Evolutionary conservation across 345 rosid species (phyloP).

Genomic region (Gossypium herbaceum): DNA sequence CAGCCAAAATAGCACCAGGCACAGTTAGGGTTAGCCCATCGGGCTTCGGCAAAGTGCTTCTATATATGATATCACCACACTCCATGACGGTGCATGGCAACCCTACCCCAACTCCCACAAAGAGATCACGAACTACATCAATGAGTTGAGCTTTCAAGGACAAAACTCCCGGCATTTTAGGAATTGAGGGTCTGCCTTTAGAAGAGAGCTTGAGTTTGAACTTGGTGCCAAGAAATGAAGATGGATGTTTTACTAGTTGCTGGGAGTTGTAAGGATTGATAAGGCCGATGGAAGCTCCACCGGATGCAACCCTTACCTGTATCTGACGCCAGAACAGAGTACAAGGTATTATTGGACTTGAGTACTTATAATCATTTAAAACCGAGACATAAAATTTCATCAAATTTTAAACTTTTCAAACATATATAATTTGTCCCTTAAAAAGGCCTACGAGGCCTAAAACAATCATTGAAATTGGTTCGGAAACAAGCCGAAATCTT

Average conservation of each 20-base stretch:
- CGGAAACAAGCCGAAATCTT: too few species aligned
- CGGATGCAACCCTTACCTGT: conserved; percentile 33
- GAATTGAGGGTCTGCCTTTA: conserved; percentile 24
- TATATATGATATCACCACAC: conserved; percentile 91
- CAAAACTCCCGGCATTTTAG: conserved; percentile 27
- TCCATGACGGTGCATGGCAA: conserved; percentile 97
- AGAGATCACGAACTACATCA: conserved; percentile 60
- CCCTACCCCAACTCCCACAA: conserved; percentile 95
- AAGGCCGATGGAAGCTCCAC: conserved; percentile 37
- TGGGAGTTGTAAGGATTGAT: conserved; percentile 31
- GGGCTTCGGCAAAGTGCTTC: conserved; percentile 91
- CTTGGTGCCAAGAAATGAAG: conserved; percentile 66
- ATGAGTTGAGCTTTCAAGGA: conserved; percentile 47
- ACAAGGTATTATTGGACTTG: too few species aligned
- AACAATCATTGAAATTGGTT: too few species aligned
- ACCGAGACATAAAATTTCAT: too few species aligned
- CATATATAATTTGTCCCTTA: too few species aligned
- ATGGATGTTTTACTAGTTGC: conserved; percentile 19
- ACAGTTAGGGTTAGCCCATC: conserved; percentile 65
- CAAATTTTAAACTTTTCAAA: too few species aligned
- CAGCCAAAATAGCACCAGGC: conserved; percentile 80
- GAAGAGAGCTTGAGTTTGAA: conserved; percentile 32
- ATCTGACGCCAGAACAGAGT: too few species aligned
- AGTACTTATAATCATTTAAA: too few species aligned
- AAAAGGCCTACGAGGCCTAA: too few species aligned